phyloP scores from a whole-genome alignment of 257 asterid species.

The Avicennia marina region DNA sequence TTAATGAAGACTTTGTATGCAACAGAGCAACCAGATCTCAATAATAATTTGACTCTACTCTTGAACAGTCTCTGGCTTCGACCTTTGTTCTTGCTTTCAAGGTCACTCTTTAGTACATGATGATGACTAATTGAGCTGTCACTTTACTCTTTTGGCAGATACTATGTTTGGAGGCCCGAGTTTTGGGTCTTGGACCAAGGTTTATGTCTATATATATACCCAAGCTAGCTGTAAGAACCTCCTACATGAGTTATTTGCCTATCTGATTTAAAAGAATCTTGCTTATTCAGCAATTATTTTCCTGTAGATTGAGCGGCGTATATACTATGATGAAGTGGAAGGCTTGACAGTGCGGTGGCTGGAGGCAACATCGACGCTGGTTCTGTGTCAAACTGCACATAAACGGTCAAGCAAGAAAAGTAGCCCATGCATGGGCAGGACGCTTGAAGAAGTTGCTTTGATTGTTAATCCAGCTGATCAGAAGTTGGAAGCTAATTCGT shows the following conservation, averaged over 20 bases:
- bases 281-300: background rate
- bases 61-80: background rate
- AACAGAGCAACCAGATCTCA: too few relatives aligned
- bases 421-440: constrained; percentile 45
- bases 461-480: constrained; percentile 41
- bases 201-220: constrained; percentile 84
- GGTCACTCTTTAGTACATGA: background rate
- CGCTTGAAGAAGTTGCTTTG: constrained; percentile 64
- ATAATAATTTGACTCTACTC: too few relatives aligned
- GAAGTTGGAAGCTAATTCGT: constrained; percentile 15
- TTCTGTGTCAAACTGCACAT: constrained; percentile 45
- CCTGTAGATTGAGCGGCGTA: constrained; percentile 67
- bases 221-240: constrained; percentile 77
- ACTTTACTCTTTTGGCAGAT: constrained; percentile 38
- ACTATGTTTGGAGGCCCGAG: constrained; percentile 66
- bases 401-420: constrained; percentile 42
- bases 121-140: background rate
- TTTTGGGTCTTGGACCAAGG: constrained; percentile 79
- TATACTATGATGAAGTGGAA: constrained; percentile 79
- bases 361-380: constrained; percentile 62
- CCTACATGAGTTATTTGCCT: background rate
- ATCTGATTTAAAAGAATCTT: too few relatives aligned
- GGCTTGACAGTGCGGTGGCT: constrained; percentile 82
- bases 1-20: too few relatives aligned
- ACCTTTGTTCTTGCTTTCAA: background rate